phyloP scores from a whole-genome alignment of 169 alveolate species.

The Cryptosporidium canis region DNA sequence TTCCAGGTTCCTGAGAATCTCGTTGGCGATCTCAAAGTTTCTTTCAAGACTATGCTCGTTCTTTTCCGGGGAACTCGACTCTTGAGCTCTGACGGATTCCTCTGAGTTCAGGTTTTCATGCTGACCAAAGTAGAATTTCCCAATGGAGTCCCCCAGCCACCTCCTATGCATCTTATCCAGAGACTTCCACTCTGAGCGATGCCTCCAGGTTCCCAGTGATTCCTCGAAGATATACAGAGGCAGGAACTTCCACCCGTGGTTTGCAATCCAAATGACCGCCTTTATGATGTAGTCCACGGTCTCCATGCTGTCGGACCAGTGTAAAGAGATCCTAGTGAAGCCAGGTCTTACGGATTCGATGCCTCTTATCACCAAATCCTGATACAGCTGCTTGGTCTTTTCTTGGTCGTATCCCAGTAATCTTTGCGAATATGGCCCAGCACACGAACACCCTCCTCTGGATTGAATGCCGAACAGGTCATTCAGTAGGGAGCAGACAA shows the following conservation, averaged over 20 bases:
- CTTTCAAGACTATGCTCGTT: background rate
- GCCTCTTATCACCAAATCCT: conserved; percentile 84
- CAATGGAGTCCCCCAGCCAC: conserved; percentile 59
- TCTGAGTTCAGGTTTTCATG: background rate
- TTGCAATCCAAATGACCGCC: conserved; percentile 87
- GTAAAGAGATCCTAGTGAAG: conserved; percentile 89
- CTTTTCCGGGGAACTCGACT: background rate
- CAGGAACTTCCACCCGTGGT: conserved; percentile 89
- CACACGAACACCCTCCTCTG: conserved; percentile 94
- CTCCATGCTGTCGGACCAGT: conserved; percentile 86
- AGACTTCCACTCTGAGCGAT: conserved; percentile 74
- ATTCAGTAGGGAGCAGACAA: conserved; percentile 88
- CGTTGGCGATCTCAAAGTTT: conserved; percentile 49
- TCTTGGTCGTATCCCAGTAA: conserved; percentile 83
- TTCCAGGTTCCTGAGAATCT: conserved; percentile 17
- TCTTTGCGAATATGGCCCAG: conserved; percentile 90
- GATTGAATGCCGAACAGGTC: conserved; percentile 93
- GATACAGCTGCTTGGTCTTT: conserved; percentile 78
- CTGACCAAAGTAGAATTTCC: conserved; percentile 1
- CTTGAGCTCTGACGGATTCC: background rate
- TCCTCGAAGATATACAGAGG: conserved; percentile 84
- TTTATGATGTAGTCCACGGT: conserved; percentile 76
- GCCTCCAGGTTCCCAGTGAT: conserved; percentile 84
- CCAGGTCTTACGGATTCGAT: conserved; percentile 92
- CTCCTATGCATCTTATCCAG: conserved; percentile 52